Conservation (phyloP, 2,329 filamentous ascomycete species). For the Ramularia collo-cygni region DNA sequence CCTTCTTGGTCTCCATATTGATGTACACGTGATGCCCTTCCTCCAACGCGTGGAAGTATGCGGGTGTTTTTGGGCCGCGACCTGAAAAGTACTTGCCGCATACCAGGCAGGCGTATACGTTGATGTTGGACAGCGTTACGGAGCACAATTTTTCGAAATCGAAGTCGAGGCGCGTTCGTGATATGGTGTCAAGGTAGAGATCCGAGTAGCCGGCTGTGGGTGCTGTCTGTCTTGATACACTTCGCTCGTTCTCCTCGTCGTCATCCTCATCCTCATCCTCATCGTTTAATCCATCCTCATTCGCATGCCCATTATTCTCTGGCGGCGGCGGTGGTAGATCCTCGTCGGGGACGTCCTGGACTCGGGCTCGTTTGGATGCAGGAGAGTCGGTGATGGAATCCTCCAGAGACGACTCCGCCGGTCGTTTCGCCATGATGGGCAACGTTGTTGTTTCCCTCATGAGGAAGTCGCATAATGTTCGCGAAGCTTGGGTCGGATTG, state of each 20-base stretch:
- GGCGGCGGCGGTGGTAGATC: constrained; percentile 23
- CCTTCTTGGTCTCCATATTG: constrained; percentile 89
- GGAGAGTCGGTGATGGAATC: constrained; percentile 38
- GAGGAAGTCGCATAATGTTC: neutral
- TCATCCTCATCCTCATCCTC: constrained; percentile 31
- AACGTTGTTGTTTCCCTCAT: neutral
- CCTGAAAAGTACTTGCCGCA: constrained; percentile 98
- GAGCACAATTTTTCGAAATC: constrained; percentile 99
- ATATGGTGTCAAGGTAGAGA: constrained; percentile 94
- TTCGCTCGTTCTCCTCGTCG: constrained; percentile 23
- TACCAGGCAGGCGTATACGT: constrained; percentile 94
- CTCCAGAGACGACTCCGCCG: constrained; percentile 41
- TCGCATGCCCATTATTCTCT: constrained; percentile 19
- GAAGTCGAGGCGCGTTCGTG: constrained; percentile 88
- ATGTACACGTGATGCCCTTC: constrained; percentile 96
- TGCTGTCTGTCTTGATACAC: constrained; percentile 60
- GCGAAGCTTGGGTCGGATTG: too few species aligned
- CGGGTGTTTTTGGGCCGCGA: constrained; percentile 85
- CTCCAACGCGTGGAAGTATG: constrained; percentile 95
- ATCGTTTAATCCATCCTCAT: constrained; percentile 30
- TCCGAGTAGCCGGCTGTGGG: constrained; percentile 87
- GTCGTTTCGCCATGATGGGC: constrained; percentile 40
- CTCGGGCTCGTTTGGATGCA: constrained; percentile 41
- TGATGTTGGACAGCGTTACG: constrained; percentile 92
- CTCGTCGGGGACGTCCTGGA: constrained; percentile 38